phyloP scores from a whole-genome alignment of 352 stramenopile species.

The Pythium periplocum region DNA sequence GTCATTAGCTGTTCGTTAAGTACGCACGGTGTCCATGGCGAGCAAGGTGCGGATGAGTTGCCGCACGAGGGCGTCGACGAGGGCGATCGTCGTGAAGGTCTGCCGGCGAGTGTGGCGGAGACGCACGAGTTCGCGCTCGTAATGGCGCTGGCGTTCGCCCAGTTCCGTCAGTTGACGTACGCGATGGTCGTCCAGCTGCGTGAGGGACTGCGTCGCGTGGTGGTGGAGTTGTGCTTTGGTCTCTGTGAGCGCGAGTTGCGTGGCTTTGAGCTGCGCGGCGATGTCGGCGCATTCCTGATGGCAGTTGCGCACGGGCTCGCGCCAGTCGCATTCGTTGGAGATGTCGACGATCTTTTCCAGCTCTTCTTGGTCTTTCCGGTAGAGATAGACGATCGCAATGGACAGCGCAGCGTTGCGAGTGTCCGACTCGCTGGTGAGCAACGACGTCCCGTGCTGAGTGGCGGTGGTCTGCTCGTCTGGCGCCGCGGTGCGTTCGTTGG shows the following conservation, averaged over 20 bases:
- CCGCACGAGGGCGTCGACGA: conserved; percentile 7
- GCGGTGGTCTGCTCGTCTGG: conserved; percentile 33
- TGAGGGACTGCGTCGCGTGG: neutral
- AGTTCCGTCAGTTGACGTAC: neutral
- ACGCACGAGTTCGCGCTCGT: conserved; percentile 1
- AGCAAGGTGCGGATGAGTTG: conserved; percentile 7
- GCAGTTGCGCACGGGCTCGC: conserved; percentile 7
- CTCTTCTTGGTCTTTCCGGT: conserved; percentile 4
- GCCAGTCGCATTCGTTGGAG: neutral
- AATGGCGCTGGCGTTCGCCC: neutral
- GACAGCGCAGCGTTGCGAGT: conserved; percentile 30
- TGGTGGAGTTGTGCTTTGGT: neutral
- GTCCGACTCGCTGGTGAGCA: conserved; percentile 23
- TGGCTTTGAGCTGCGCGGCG: too few relatives aligned
- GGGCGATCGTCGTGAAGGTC: conserved; percentile 5
- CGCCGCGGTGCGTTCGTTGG: conserved; percentile 26
- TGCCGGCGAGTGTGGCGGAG: neutral
- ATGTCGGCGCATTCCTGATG: conserved; percentile 7
- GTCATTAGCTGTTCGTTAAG: neutral
- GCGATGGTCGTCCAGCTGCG: neutral
- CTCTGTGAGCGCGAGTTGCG: too few relatives aligned
- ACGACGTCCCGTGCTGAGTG: conserved; percentile 21
- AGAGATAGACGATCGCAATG: conserved; percentile 23
- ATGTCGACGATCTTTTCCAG: conserved; percentile 1
- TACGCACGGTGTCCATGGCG: neutral